Evolutionary conservation across 1,284 basidiomycete genomes (phyloP).

Genomic region (Ustilago sp.): DNA sequence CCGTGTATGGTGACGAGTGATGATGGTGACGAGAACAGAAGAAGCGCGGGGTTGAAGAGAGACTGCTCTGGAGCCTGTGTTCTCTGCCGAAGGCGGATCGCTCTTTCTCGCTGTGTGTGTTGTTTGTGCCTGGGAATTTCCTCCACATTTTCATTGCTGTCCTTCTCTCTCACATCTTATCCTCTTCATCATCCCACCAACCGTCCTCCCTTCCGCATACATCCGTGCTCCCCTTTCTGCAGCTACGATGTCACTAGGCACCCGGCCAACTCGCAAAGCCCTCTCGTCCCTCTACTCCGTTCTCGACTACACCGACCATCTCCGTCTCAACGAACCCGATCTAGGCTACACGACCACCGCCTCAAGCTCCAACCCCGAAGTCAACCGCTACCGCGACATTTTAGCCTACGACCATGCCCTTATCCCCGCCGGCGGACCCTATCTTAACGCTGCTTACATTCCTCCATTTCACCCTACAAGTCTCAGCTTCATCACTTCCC

Average conservation of each 20-base stretch:
- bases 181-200: not conserved
- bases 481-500: slow-evolving; percentile 88
- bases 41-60: not conserved
- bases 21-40: slow-evolving; percentile 3
- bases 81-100: not conserved
- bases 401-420: slow-evolving; percentile 56
- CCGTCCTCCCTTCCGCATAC: not conserved
- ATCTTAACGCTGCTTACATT: slow-evolving; percentile 61
- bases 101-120: not conserved
- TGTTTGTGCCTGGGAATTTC: not conserved
- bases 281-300: slow-evolving; percentile 28
- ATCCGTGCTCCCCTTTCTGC: not conserved
- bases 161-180: not conserved
- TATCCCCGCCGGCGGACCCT: slow-evolving; percentile 43
- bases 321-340: slow-evolving; percentile 21
- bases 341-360: slow-evolving; percentile 28
- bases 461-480: slow-evolving; percentile 37
- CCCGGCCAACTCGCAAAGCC: slow-evolving; percentile 7
- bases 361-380: slow-evolving; percentile 13
- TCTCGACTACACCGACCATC: slow-evolving; percentile 33
- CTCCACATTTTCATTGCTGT: not conserved
- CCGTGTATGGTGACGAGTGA: not conserved
- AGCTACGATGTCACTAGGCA: slow-evolving; percentile 24
- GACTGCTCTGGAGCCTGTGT: not conserved
- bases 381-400: slow-evolving; percentile 46